Evolutionary conservation across 352 stramenopile genomes (phyloP), one percentile per base, ranked within the genome.

Genomic region (Phytophthora pisi): DNA sequence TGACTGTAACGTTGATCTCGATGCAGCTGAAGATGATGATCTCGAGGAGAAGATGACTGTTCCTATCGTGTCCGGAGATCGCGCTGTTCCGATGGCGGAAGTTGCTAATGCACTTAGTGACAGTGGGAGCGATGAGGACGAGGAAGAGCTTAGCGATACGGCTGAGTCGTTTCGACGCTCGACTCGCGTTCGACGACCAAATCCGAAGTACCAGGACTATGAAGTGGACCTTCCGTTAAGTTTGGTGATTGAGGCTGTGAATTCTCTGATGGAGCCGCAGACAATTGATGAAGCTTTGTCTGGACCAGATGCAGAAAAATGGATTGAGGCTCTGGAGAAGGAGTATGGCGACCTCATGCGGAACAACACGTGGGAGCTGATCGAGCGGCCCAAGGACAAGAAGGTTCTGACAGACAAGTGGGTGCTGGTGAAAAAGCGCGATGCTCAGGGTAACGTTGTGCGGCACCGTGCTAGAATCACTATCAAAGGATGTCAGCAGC

Each of bases 401-500:
- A 56, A 55, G 46, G 31, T 55, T 3, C 16, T 63, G 2, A 50
- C 43, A 4, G 28, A 31, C 18, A 63, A 55, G 26, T 63, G 56
- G 30, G 18, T 55, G 0, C 38, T 62, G 36, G 18, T 50, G 10
- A n/a, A 16, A 6, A 63, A 49, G 30, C 45, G 55, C 1, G 18
- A 53, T 31, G 26, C 43, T 0, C 5, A 34, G 31, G 42, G 55
- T 0, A 7, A 53, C 16, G 42, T 61, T 2, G 30, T 28, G 9
- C 10, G 31, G 2, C 15, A 61, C 11, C 51, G 54, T n/a, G 18
- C 54, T 3, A 6, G 54, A 8, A 61, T 61, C 11, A 61, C 54
- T 1, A 52, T 61, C 10, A 53, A 61, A 34, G 45, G 55, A 7
- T 61, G 55, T 31, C 55, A 61, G 10, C 55, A 61, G 11, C 16